Evolutionary conservation across 345 rosid species (phyloP).

Genomic region (Eucalyptus polyanthemos): DNA sequence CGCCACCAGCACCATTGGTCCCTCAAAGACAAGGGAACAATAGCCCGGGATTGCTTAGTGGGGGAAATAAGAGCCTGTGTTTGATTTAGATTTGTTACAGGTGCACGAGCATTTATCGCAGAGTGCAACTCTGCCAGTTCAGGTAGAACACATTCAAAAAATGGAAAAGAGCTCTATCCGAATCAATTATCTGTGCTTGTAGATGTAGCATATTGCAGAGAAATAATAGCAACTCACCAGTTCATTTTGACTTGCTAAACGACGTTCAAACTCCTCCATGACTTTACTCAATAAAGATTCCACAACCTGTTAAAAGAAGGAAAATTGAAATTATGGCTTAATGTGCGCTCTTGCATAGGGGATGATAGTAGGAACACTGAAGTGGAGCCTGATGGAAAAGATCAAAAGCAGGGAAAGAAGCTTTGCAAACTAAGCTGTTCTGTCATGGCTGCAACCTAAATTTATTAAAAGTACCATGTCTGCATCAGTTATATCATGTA

Average conservation of each 20-base stretch:
- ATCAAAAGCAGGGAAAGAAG: background rate
- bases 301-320: slow-evolving; percentile 34
- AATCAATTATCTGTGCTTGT: background rate
- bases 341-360: background rate
- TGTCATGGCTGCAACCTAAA: background rate
- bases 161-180: background rate
- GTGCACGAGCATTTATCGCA: background rate
- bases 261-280: slow-evolving; percentile 67
- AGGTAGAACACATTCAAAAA: background rate
- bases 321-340: background rate
- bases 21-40: background rate
- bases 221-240: slow-evolving; percentile 22
- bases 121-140: background rate
- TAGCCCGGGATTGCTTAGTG: background rate
- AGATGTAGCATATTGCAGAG: background rate
- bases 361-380: background rate
- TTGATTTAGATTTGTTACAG: background rate
- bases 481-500: background rate
- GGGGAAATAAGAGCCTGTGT: background rate
- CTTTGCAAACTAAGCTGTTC: background rate
- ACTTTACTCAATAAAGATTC: slow-evolving; percentile 75
- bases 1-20: background rate
- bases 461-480: background rate
- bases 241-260: slow-evolving; percentile 44
- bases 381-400: background rate